Evolutionary conservation across 257 asterid genomes (phyloP).

Genomic region (Plantago elongata): DNA sequence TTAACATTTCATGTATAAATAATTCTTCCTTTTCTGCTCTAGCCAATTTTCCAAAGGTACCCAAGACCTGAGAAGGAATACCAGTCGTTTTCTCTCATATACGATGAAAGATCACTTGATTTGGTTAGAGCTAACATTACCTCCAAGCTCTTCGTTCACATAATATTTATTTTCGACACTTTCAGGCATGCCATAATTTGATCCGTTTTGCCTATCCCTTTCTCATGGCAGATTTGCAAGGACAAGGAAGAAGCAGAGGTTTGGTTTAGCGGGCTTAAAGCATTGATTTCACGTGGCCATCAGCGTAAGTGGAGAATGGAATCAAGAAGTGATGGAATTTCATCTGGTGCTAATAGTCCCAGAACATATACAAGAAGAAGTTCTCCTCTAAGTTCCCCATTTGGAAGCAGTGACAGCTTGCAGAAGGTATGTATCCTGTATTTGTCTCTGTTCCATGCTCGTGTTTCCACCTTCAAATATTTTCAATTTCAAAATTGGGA

Average conservation of each 20-base stretch:
- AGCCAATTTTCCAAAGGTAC: constrained; percentile 93
- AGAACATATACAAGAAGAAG: constrained; percentile 85
- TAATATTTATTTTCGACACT: constrained; percentile 7
- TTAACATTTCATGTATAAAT: constrained; percentile 18
- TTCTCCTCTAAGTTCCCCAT: constrained; percentile 88
- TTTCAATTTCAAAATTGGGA: constrained; percentile 20
- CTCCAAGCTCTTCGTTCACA: neutral
- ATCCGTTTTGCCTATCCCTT: constrained; percentile 10
- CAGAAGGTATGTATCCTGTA: constrained; percentile 56
- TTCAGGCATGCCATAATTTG: constrained; percentile 9
- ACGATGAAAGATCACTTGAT: constrained; percentile 91
- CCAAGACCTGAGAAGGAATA: constrained; percentile 98
- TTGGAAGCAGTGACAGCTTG: constrained; percentile 69
- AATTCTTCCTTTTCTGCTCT: constrained; percentile 23
- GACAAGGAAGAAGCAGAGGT: constrained; percentile 99
- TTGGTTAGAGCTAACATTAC: constrained; percentile 49
- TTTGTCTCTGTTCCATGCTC: constrained; percentile 14
- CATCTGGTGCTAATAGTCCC: constrained; percentile 95
- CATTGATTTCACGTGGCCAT: constrained; percentile 86
- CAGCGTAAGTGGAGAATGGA: constrained; percentile 93
- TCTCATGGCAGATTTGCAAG: constrained; percentile 72
- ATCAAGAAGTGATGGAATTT: constrained; percentile 90
- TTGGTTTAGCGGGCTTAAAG: constrained; percentile 98
- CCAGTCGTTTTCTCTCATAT: constrained; percentile 90
- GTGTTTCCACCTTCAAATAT: constrained; percentile 8